Evolutionary conservation across 192 early-diverging fungal genomes (phyloP).

Genomic region (Gonapodya sp.): DNA sequence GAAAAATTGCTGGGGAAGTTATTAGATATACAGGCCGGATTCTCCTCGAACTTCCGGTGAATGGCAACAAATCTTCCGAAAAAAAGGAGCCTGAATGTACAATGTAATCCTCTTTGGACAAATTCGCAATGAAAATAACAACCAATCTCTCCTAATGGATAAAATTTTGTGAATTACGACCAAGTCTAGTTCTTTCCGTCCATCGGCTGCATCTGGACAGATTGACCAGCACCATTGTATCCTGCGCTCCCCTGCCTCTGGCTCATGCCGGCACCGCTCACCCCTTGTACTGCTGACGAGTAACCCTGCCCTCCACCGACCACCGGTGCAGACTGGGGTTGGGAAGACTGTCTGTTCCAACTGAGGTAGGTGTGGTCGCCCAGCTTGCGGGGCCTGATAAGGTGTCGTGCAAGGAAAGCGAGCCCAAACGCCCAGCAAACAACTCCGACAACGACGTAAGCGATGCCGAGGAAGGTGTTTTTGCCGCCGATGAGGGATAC

Average conservation of each 20-base stretch:
- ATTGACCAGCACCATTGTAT: background rate
- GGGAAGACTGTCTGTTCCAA: slow-evolving; percentile 60
- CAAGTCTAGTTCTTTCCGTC: background rate
- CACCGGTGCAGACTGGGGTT: background rate
- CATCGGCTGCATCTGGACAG: background rate
- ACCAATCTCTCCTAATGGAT: too few species aligned
- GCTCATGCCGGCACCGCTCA: background rate
- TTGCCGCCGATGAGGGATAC: slow-evolving; percentile 93
- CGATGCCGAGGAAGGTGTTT: slow-evolving; percentile 90
- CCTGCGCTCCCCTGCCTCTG: background rate
- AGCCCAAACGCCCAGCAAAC: slow-evolving; percentile 82
- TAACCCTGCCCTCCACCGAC: background rate
- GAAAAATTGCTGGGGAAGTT: too few species aligned
- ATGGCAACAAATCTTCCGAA: too few species aligned
- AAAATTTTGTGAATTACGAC: too few species aligned
- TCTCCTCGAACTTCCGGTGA: too few species aligned
- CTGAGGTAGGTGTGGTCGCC: slow-evolving; percentile 95
- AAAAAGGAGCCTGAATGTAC: too few species aligned
- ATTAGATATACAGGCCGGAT: too few species aligned
- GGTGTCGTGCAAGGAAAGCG: slow-evolving; percentile 79
- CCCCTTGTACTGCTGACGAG: background rate
- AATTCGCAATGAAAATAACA: too few species aligned
- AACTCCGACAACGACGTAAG: slow-evolving; percentile 89
- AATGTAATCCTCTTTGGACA: too few species aligned
- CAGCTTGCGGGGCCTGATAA: slow-evolving; percentile 88